Conservation (phyloP, 169 alveolate species). For the Cyclospora cayetanensis region DNA sequence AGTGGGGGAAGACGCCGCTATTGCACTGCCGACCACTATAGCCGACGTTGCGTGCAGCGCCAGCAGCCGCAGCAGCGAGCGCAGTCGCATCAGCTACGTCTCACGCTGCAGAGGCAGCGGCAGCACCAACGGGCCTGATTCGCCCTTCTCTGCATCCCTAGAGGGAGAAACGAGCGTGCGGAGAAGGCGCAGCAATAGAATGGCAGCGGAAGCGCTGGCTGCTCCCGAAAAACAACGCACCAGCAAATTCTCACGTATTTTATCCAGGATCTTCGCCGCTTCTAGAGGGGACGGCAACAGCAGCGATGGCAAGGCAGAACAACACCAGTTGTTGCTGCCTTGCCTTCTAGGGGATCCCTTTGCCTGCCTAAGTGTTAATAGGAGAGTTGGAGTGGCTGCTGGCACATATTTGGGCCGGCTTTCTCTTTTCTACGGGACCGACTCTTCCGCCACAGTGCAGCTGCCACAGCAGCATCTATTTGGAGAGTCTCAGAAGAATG, state of each 20-base stretch:
- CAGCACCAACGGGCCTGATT: constrained; percentile 38
- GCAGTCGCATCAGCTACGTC: neutral
- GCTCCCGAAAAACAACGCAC: neutral
- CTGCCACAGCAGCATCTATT: neutral
- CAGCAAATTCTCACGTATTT: neutral
- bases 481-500: neutral
- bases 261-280: neutral
- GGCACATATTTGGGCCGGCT: constrained; percentile 68
- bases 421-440: constrained; percentile 40
- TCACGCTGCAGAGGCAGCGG: constrained; percentile 1
- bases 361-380: constrained; percentile 36
- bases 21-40: constrained; percentile 15
- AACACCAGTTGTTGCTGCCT: constrained; percentile 61
- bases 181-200: neutral
- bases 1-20: constrained; percentile 52
- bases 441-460: neutral
- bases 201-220: neutral
- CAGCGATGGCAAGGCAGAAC: neutral
- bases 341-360: constrained; percentile 62
- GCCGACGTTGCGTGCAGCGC: neutral
- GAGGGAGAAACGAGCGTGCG: neutral
- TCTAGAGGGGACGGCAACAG: neutral
- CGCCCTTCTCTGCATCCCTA: neutral
- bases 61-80: neutral
- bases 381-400: constrained; percentile 64